These are phyloP conservation scores for Boletus bicolor DNA, from an alignment of 768 basidiomycete genomes.

Conservation along the genomic window DNA sequence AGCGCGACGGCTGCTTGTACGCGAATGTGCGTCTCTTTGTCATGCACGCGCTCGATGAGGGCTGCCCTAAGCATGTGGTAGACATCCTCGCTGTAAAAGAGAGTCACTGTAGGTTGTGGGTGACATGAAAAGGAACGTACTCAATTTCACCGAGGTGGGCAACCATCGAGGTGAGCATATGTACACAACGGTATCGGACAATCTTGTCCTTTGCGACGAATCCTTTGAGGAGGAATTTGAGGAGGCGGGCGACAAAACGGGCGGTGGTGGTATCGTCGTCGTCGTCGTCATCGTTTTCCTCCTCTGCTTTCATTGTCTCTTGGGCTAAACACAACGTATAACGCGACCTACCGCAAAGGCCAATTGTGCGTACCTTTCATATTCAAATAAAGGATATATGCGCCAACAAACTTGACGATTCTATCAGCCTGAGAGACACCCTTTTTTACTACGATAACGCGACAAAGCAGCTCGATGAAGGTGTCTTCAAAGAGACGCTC, in stretches of 20 bases:
- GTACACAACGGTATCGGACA: conserved; percentile 76
- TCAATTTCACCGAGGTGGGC: conserved; percentile 80
- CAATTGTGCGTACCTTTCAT: conserved; percentile 57
- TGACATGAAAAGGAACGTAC: conserved; percentile 41
- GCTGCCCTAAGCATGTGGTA: conserved; percentile 59
- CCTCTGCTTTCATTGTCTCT: conserved; percentile 34
- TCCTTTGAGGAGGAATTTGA: conserved; percentile 73
- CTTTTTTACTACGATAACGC: conserved; percentile 73
- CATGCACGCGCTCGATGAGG: conserved; percentile 69
- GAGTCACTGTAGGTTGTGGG: background rate
- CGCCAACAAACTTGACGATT: conserved; percentile 76
- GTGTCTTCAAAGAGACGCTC: conserved; percentile 72
- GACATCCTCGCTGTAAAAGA: conserved; percentile 61
- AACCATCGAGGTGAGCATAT: conserved; percentile 77
- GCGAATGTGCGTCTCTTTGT: conserved; percentile 77
- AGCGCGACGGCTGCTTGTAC: conserved; percentile 79
- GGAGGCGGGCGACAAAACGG: conserved; percentile 62
- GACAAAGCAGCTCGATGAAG: conserved; percentile 57
- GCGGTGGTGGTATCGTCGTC: conserved; percentile 70
- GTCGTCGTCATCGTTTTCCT: conserved; percentile 44
- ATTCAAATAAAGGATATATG: conserved; percentile 72
- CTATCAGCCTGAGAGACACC: conserved; percentile 73
- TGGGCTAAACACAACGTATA: conserved; percentile 28
- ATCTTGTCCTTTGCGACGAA: conserved; percentile 85
- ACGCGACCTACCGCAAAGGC: background rate